Percentiles rank a stretch among this genome's conserved stretches.
These are phyloP conservation scores for Thuidium tamariscinum DNA, from an alignment of 225 moss, liverwort and hornwort genomes.

Conservation along the genomic window DNA sequence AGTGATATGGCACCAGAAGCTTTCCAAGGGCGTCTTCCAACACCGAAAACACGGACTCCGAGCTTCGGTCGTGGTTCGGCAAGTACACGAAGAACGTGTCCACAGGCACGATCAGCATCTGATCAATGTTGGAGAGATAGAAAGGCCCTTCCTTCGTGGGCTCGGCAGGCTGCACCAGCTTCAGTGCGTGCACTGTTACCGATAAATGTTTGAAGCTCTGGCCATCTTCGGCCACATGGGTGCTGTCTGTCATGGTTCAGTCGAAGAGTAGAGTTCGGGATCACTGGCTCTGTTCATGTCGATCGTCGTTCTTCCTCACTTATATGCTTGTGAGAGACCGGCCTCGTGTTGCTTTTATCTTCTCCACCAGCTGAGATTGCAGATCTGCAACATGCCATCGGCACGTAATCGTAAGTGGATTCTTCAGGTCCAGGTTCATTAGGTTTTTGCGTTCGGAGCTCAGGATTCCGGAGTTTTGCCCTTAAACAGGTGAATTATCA, in stretches of 20 bases:
- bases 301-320: neutral
- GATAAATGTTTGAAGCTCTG: neutral
- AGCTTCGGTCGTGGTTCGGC: neutral
- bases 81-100: conserved; percentile 32
- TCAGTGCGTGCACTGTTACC: conserved; percentile 4
- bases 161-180: conserved; percentile 9
- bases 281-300: neutral
- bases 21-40: conserved; percentile 38
- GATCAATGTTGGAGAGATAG: conserved; percentile 37
- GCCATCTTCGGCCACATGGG: neutral
- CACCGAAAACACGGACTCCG: neutral
- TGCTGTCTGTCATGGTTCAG: neutral
- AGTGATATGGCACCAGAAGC: conserved; percentile 72
- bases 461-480: neutral
- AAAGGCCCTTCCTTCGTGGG: conserved; percentile 1
- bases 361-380: conserved; percentile 16
- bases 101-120: conserved; percentile 19
- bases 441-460: neutral
- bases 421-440: neutral
- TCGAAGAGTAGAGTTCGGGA: neutral
- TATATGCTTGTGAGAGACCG: neutral
- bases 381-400: conserved; percentile 12
- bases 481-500: neutral
- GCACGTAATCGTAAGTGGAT: neutral
- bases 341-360: neutral